These are phyloP conservation scores for Salix arbutifolia DNA, from an alignment of 345 rosid genomes.

Conservation along the genomic window DNA sequence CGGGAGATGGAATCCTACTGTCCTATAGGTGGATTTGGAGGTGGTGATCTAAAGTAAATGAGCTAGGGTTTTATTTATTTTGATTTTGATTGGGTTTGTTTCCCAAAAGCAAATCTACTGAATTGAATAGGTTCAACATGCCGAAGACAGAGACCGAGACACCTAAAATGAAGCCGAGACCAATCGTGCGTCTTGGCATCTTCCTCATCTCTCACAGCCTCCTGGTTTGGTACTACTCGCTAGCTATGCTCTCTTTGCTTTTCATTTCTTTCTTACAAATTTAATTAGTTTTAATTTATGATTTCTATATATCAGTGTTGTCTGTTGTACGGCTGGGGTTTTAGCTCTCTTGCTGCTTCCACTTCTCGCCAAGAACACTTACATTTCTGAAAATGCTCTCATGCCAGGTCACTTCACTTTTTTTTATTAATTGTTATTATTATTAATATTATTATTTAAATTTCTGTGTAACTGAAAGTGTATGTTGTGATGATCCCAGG, in stretches of 20 bases:
- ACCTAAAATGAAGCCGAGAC: slow-evolving; percentile 45
- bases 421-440: neutral
- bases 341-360: slow-evolving; percentile 70
- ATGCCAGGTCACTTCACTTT: slow-evolving; percentile 67
- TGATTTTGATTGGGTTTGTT: too few species aligned
- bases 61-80: too few species aligned
- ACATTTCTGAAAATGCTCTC: slow-evolving; percentile 94
- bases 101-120: too few species aligned
- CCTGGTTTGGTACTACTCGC: slow-evolving; percentile 48
- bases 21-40: too few species aligned
- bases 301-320: slow-evolving; percentile 41
- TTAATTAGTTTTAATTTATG: neutral
- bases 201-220: slow-evolving; percentile 74
- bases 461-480: neutral
- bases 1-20: too few species aligned
- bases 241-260: neutral
- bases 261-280: neutral
- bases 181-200: slow-evolving; percentile 73
- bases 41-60: too few species aligned
- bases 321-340: slow-evolving; percentile 72
- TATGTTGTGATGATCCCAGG: slow-evolving; percentile 33
- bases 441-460: neutral
- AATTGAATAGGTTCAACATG: too few species aligned
- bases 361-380: slow-evolving; percentile 84
- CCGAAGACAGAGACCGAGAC: slow-evolving; percentile 19